Base-by-base conservation (phyloP, 495 filamentous ascomycete genomes). In the Daldinia grandis region DNA sequence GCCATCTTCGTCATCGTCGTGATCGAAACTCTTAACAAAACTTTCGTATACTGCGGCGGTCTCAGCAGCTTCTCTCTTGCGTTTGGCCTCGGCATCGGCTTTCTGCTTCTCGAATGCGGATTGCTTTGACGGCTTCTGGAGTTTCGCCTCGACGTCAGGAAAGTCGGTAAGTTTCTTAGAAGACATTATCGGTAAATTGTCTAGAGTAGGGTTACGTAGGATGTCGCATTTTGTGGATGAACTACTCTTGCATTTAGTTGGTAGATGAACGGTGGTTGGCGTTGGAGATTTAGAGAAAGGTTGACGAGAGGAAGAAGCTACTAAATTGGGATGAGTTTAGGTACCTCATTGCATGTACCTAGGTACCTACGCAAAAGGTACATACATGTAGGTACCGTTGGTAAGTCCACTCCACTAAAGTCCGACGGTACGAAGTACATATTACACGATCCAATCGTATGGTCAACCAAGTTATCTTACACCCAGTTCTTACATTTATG, bases 61-160 rank as follows among this genome's bases (percentile, higher is more conserved):
- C 78, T 97, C 95, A 65, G 90, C 92, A 76, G 91, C 91, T 79
- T 97, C 95, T 62, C 93, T 87, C 71, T 87, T 86, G 35, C 92
- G 90, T 79, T 98, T 98, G 15, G 93, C 95, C 83, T 97, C 93
- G 33, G 92, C 94, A 76, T 97, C 94, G 40, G 92, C 92, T 81
- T 94, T 95, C 72, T 95, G 92, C 61, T 91, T 90, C 80, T 98
- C 95, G 80, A 97, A 98, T 33, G 93, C 87, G 12, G 93, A 96
- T 76, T 97, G 93, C 80, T 94, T 96, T 40, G 85, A 86, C 0
- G 93, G 90, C 10, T 93, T 92, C 25, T 92, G 87, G 42, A 97
- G 89, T 77, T 98, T 98, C 44, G 89, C 87, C 35, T 88, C 87
- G 53, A 94, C 85, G 75, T 95, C 90, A n/a, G 93, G 93, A 76